Evolutionary conservation across 2,329 filamentous ascomycete genomes (phyloP).

Genomic region (Diplodia sapinea): DNA sequence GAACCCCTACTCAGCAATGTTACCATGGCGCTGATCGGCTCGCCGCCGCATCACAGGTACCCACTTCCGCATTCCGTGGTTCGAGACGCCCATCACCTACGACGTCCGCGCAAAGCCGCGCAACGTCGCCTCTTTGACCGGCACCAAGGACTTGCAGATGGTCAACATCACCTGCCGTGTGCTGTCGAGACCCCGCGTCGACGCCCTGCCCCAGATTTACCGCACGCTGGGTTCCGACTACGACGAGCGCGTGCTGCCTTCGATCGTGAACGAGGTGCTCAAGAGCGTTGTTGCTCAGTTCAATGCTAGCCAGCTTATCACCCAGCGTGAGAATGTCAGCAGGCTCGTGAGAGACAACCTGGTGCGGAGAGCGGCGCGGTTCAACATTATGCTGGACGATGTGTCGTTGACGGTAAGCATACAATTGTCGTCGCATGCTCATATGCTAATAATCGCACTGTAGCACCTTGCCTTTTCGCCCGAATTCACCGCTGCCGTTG

Average conservation of each 20-base stretch:
- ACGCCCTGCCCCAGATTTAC: constrained; percentile 95
- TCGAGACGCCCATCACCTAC: constrained; percentile 95
- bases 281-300: constrained; percentile 99
- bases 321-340: constrained; percentile 96
- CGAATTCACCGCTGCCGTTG: constrained; percentile 71
- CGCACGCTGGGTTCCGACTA: constrained; percentile 94
- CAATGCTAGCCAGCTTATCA: constrained; percentile 97
- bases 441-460: constrained; percentile 30
- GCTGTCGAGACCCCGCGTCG: constrained; percentile 85
- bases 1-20: not conserved
- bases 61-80: constrained; percentile 92
- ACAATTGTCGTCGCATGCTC: constrained; percentile 31
- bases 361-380: constrained; percentile 85
- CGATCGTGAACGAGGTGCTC: constrained; percentile 98
- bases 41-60: constrained; percentile 65
- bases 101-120: constrained; percentile 97
- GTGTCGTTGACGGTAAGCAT: constrained; percentile 86
- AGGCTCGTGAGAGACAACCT: constrained; percentile 91
- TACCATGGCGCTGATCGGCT: not conserved
- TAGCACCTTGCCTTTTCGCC: constrained; percentile 72
- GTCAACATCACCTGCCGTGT: constrained; percentile 99
- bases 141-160: constrained; percentile 99
- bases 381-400: constrained; percentile 97
- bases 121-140: constrained; percentile 94
- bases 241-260: constrained; percentile 96